Evolutionary conservation across 768 basidiomycete species (phyloP).

Genomic region (Amanita phalloides): DNA sequence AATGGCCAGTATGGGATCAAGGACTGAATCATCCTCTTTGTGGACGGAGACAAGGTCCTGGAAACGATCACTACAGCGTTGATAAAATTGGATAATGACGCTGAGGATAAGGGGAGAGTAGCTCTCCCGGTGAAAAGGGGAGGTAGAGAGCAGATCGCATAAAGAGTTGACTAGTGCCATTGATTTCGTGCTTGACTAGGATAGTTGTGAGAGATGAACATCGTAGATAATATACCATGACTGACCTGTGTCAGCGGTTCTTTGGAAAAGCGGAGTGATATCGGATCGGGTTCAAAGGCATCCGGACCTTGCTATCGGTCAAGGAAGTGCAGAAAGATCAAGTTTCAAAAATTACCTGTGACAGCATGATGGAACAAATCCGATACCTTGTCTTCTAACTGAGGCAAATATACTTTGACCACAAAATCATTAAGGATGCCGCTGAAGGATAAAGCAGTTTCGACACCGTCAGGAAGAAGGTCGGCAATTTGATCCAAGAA

Average conservation of each 20-base stretch:
- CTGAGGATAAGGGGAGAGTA: slow-evolving; percentile 90
- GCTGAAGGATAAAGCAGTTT: slow-evolving; percentile 54
- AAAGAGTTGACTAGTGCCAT: slow-evolving; percentile 88
- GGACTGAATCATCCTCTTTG: slow-evolving; percentile 18
- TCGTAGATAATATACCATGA: slow-evolving; percentile 1
- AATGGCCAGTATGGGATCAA: slow-evolving; percentile 40
- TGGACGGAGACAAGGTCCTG: slow-evolving; percentile 51
- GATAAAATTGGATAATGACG: slow-evolving; percentile 93
- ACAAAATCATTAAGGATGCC: slow-evolving; percentile 88
- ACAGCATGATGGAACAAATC: slow-evolving; percentile 80
- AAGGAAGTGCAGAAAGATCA: background rate
- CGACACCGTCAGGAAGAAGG: slow-evolving; percentile 62
- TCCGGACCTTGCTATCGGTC: slow-evolving; percentile 47
- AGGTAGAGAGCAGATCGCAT: slow-evolving; percentile 81
- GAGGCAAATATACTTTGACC: slow-evolving; percentile 83
- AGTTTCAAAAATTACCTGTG: slow-evolving; percentile 34
- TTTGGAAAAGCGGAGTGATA: slow-evolving; percentile 49
- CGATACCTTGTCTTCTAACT: slow-evolving; percentile 90
- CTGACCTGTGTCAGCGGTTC: slow-evolving; percentile 73
- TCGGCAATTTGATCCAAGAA: slow-evolving; percentile 70
- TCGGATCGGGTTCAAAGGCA: slow-evolving; percentile 77
- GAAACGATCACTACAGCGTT: slow-evolving; percentile 84
- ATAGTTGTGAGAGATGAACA: background rate
- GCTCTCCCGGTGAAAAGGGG: slow-evolving; percentile 91
- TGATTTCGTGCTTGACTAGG: slow-evolving; percentile 70